Percentiles rank a stretch among this genome's conserved stretches.
Evolutionary conservation across 306 rosid genomes (phyloP).

Genomic region (Cucumis melo): DNA sequence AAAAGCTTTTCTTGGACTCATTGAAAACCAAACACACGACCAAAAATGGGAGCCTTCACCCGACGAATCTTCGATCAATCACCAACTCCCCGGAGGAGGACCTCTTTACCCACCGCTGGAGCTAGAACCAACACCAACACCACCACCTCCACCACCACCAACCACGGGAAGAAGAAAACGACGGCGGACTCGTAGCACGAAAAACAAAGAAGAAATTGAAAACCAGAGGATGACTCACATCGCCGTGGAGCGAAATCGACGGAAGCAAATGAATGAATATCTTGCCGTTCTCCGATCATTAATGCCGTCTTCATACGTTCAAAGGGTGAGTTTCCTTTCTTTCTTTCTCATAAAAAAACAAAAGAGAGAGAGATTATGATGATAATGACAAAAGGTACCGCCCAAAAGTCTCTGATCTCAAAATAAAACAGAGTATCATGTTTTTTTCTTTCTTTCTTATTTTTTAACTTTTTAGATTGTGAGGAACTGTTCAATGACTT

Average conservation of each 20-base stretch:
- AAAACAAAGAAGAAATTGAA: slow-evolving; percentile 76
- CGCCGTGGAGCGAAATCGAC: slow-evolving; percentile 81
- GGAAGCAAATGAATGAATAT: slow-evolving; percentile 88
- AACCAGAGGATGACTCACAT: slow-evolving; percentile 27
- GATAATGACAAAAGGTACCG: not conserved
- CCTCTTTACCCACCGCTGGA: not conserved
- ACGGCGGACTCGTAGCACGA: slow-evolving; percentile 44
- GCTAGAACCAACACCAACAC: not conserved
- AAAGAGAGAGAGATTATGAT: not conserved
- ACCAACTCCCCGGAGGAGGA: not conserved
- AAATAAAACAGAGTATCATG: not conserved
- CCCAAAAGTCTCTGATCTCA: not conserved
- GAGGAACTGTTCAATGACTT: not conserved
- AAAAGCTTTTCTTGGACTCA: not conserved
- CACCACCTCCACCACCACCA: not conserved
- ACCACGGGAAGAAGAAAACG: slow-evolving; percentile 39
- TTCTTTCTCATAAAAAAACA: not conserved
- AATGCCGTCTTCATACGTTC: slow-evolving; percentile 87
- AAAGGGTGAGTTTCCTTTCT: slow-evolving; percentile 48
- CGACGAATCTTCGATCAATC: not conserved
- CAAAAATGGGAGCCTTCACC: slow-evolving; percentile 13
- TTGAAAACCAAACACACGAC: not conserved
- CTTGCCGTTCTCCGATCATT: slow-evolving; percentile 58
- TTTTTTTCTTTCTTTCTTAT: not conserved
- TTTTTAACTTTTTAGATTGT: not conserved